Evolutionary conservation across 2,329 filamentous ascomycete species (phyloP).

Genomic region (Rhexocercosporidium sp.): DNA sequence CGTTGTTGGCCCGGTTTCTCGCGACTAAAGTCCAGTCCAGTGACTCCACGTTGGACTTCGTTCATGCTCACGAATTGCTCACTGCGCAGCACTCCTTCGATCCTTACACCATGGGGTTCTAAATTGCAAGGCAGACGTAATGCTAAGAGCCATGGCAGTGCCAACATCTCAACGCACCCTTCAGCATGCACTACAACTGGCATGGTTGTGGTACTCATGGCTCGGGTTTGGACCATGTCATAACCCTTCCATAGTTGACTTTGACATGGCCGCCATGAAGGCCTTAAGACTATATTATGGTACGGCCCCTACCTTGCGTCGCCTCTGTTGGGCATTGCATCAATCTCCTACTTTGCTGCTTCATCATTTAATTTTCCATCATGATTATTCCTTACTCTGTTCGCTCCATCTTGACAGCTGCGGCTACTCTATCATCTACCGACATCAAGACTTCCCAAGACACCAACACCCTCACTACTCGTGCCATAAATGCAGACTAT

Average conservation of each 20-base stretch:
- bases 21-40: neutral
- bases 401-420: slow-evolving; percentile 10
- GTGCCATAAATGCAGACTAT: neutral
- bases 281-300: too few species aligned
- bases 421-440: neutral
- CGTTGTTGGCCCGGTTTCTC: neutral
- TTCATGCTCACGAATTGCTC: neutral
- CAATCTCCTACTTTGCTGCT: neutral
- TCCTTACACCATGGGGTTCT: neutral
- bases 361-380: neutral
- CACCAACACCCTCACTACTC: neutral
- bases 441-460: neutral
- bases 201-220: neutral
- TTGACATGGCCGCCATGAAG: neutral
- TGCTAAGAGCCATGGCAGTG: neutral
- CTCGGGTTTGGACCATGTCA: neutral
- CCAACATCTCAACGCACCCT: neutral
- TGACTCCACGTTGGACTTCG: slow-evolving; percentile 1
- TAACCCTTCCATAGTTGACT: neutral
- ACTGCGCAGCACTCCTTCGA: neutral
- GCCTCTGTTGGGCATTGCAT: neutral
- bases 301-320: too few species aligned
- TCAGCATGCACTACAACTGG: neutral
- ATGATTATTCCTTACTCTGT: slow-evolving; percentile 13
- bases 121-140: neutral